Conservation (phyloP, 441 rosid species). For the Euphorbia corollata region DNA sequence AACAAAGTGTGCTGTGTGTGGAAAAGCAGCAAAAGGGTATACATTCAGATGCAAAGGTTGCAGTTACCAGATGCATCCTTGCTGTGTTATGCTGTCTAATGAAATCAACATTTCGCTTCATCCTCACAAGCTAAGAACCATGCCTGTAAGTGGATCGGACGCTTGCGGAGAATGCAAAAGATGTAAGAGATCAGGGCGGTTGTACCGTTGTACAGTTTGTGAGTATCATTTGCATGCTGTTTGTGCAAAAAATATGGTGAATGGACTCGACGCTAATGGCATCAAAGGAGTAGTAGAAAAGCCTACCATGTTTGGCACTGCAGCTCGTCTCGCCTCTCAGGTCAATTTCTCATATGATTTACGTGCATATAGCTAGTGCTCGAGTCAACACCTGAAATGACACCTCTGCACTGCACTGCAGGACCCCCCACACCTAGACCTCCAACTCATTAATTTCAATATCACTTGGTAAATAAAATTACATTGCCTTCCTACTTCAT, state of each 20-base stretch:
- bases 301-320: conserved; percentile 50
- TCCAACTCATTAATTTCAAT: too few species aligned
- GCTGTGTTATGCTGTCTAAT: conserved; percentile 69
- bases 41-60: conserved; percentile 67
- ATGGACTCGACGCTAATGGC: conserved; percentile 62
- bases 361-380: too few species aligned
- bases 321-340: conserved; percentile 55
- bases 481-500: too few species aligned
- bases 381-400: too few species aligned
- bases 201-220: conserved; percentile 63
- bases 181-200: conserved; percentile 44
- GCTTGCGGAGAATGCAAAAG: conserved; percentile 62
- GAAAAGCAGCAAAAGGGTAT: conserved; percentile 59
- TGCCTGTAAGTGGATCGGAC: conserved; percentile 27
- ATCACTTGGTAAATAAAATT: too few species aligned
- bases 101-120: conserved; percentile 48
- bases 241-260: conserved; percentile 70
- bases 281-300: conserved; percentile 38
- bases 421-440: too few species aligned
- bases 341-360: conserved; percentile 25
- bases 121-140: conserved; percentile 54
- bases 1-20: conserved; percentile 72
- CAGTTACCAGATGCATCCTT: conserved; percentile 76
- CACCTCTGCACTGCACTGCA: too few species aligned
- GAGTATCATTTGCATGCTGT: conserved; percentile 70